Percentiles rank a stretch among this genome's conserved stretches.
Conservation (phyloP, 495 filamentous ascomycete species). For the Hapsidospora chrysogenum region DNA sequence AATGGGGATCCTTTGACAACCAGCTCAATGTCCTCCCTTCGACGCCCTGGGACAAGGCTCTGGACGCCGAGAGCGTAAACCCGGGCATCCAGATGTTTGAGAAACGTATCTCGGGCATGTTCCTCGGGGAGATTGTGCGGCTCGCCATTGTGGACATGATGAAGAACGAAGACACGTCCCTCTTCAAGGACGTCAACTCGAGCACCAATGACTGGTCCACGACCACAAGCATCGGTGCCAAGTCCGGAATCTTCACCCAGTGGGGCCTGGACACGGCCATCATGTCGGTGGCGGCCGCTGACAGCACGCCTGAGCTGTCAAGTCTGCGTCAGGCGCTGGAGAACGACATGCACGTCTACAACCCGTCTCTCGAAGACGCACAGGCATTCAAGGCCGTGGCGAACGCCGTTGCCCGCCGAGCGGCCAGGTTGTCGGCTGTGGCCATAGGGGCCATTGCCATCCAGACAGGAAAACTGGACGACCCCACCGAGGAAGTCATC, state of each 20-base stretch:
- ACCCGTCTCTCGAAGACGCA: constrained; percentile 59
- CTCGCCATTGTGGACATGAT: constrained; percentile 52
- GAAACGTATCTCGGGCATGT: constrained; percentile 97
- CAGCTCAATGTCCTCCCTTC: constrained; percentile 69
- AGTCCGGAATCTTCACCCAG: constrained; percentile 52
- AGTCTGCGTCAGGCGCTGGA: constrained; percentile 61
- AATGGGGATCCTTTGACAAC: constrained; percentile 99
- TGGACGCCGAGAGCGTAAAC: constrained; percentile 73
- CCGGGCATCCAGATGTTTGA: constrained; percentile 98
- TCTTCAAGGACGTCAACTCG: constrained; percentile 57
- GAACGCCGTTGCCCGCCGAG: constrained; percentile 70
- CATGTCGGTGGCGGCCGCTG: constrained; percentile 64
- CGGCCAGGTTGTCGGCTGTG: constrained; percentile 75
- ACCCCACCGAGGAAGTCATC: constrained; percentile 41
- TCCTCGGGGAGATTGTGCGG: constrained; percentile 85
- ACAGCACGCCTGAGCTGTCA: constrained; percentile 44
- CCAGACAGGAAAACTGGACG: constrained; percentile 47
- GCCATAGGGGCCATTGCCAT: constrained; percentile 72
- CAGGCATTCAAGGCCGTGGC: constrained; percentile 66
- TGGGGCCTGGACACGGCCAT: constrained; percentile 87
- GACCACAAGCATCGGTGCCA: constrained; percentile 44
- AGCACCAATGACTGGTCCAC: constrained; percentile 44
- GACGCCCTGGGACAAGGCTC: constrained; percentile 62
- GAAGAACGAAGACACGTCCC: constrained; percentile 36
- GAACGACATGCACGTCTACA: constrained; percentile 52